These are phyloP conservation scores for Blepharisma stoltei DNA, from an alignment of 73 alveolate genomes.

Conservation along the genomic window DNA sequence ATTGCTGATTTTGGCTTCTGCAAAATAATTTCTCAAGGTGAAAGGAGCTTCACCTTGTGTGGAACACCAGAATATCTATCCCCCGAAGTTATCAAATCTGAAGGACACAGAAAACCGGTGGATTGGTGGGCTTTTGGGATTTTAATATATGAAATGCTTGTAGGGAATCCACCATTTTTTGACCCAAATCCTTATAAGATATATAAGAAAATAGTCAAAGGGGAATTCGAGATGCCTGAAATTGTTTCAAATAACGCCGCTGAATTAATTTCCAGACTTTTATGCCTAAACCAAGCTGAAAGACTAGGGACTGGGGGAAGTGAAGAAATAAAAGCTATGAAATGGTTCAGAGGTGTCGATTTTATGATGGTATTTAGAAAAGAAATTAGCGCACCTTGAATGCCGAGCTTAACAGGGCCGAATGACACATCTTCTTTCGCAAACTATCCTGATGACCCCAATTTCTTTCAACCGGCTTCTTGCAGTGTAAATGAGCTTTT, in stretches of 20 bases:
- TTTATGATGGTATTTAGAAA: conserved; percentile 2
- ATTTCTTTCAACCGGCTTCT: conserved; percentile 5
- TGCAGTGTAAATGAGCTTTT: conserved; percentile 14
- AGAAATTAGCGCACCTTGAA: conserved; percentile 19
- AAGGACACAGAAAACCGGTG: conserved; percentile 61
- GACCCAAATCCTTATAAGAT: conserved; percentile 6
- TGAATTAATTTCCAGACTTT: conserved; percentile 65
- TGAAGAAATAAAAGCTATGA: not conserved
- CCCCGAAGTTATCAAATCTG: conserved; percentile 75
- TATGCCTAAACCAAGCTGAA: conserved; percentile 70
- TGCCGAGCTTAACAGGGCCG: not conserved
- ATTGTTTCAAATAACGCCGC: not conserved
- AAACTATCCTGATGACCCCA: conserved; percentile 24
- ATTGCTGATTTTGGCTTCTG: conserved; percentile 56
- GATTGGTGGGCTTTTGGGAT: conserved; percentile 48
- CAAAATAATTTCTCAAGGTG: conserved; percentile 28
- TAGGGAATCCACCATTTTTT: conserved; percentile 42
- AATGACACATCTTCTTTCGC: conserved; percentile 13
- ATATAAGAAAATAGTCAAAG: not conserved
- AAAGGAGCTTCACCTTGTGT: conserved; percentile 67
- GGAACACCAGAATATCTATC: conserved; percentile 81
- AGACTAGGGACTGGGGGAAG: conserved; percentile 67
- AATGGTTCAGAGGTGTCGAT: conserved; percentile 17
- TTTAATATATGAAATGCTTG: conserved; percentile 44
- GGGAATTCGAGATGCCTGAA: conserved; percentile 14